Percentiles rank a stretch among this genome's conserved stretches.
phyloP scores from a whole-genome alignment of 129 eudicot genomes.

The carrot (Daucus carota) region DNA sequence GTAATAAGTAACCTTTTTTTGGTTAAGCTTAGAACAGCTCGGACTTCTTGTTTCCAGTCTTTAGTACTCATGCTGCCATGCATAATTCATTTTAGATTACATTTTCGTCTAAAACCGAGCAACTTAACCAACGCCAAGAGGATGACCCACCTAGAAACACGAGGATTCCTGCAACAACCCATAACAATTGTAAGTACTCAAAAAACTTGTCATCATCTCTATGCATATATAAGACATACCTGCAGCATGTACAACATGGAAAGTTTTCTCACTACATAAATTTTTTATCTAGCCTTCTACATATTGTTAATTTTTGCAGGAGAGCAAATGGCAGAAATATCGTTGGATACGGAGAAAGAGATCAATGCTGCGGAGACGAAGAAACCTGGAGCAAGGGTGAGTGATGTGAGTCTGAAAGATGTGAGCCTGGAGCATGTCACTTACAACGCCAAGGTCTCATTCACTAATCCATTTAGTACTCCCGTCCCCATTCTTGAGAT shows the following conservation, averaged over 20 bases:
- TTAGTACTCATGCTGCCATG: too few species aligned
- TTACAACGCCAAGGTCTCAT: conserved; percentile 54
- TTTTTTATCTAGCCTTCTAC: not conserved
- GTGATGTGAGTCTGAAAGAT: conserved; percentile 59
- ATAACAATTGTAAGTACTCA: not conserved
- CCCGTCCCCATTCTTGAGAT: conserved; percentile 62
- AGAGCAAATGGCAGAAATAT: conserved; percentile 32
- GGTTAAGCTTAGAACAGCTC: too few species aligned
- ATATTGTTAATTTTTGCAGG: not conserved
- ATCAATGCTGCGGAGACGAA: conserved; percentile 45
- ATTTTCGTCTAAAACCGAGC: too few species aligned
- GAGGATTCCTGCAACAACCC: not conserved
- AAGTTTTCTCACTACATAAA: too few species aligned
- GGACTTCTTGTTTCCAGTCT: too few species aligned
- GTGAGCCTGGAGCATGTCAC: conserved; percentile 41
- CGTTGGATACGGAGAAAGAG: conserved; percentile 49
- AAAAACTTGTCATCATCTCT: too few species aligned
- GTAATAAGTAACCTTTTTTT: too few species aligned
- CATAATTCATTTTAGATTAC: too few species aligned
- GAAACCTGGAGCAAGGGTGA: conserved; percentile 57
- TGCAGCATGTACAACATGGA: not conserved
- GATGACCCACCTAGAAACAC: not conserved
- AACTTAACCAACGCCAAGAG: not conserved
- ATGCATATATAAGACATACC: not conserved
- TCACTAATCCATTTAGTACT: conserved; percentile 49